Evolutionary conservation across 805 yeast species (phyloP).

Genomic region (Barnettozyma botsteinii): DNA sequence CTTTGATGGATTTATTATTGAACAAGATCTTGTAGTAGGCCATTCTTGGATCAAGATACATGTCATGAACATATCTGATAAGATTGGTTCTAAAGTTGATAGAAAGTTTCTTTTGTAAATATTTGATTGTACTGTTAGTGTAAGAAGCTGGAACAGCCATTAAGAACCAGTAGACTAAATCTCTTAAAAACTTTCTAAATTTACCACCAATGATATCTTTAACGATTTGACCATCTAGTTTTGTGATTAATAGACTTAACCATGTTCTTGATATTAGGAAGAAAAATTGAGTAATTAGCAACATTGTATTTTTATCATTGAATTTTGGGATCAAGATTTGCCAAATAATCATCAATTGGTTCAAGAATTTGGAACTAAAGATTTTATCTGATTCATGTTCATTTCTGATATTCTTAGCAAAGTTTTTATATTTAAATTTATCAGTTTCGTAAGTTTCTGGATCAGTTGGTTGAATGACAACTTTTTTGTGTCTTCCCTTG

Average conservation of each 20-base stretch:
- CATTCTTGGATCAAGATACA: slow-evolving; percentile 74
- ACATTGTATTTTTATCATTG: slow-evolving; percentile 57
- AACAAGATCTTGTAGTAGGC: slow-evolving; percentile 78
- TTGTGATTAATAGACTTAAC: slow-evolving; percentile 79
- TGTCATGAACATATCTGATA: slow-evolving; percentile 82
- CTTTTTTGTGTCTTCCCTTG: slow-evolving; percentile 24
- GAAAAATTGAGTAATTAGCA: slow-evolving; percentile 63
- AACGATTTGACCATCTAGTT: slow-evolving; percentile 87
- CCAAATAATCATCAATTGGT: slow-evolving; percentile 73
- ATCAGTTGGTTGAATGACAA: slow-evolving; percentile 25
- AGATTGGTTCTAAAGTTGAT: slow-evolving; percentile 80
- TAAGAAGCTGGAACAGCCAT: slow-evolving; percentile 92
- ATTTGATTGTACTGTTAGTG: slow-evolving; percentile 85
- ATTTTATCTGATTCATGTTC: slow-evolving; percentile 23
- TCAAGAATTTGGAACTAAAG: slow-evolving; percentile 58
- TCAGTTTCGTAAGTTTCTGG: slow-evolving; percentile 25
- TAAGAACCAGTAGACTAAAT: slow-evolving; percentile 78
- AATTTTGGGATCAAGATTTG: slow-evolving; percentile 74
- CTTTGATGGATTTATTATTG: slow-evolving; percentile 42
- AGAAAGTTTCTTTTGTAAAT: slow-evolving; percentile 67
- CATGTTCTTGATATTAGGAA: slow-evolving; percentile 80
- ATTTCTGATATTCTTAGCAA: slow-evolving; percentile 20
- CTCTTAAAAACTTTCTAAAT: slow-evolving; percentile 67
- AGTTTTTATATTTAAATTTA: slow-evolving; percentile 24
- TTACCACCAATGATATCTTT: slow-evolving; percentile 81